These are phyloP conservation scores for Coix lacrymajobi DNA, from an alignment of 176 grass and related monocot species.

Conservation along the genomic window DNA sequence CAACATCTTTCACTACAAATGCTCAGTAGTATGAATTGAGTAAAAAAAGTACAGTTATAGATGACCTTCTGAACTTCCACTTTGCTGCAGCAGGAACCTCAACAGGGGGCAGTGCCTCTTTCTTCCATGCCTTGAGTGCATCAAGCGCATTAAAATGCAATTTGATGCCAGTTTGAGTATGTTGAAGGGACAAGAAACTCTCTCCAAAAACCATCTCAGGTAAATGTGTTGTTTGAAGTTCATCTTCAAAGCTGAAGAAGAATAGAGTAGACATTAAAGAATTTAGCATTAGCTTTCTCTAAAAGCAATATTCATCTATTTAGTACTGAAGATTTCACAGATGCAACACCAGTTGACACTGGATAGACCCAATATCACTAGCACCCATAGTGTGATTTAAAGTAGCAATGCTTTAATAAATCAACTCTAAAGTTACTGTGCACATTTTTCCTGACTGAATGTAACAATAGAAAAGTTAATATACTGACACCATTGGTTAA, in stretches of 20 bases:
- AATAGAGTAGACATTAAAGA: not conserved
- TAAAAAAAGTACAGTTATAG: not conserved
- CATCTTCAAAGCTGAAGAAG: conserved; percentile 68
- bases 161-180: conserved; percentile 45
- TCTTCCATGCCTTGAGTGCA: conserved; percentile 88
- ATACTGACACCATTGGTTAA: not conserved
- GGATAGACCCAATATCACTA: not conserved
- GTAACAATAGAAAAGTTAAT: not conserved
- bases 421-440: not conserved
- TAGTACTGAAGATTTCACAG: not conserved
- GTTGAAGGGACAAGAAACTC: conserved; percentile 63
- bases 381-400: not conserved
- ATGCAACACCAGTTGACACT: not conserved
- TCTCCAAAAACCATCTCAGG: conserved; percentile 98
- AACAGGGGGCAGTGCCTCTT: conserved; percentile 78
- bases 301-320: not conserved
- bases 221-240: conserved; percentile 73
- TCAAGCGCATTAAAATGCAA: conserved; percentile 83
- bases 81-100: conserved; percentile 92
- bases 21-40: not conserved
- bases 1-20: not conserved
- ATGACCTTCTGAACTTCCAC: conserved; percentile 95
- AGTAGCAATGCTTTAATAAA: not conserved
- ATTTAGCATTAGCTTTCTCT: not conserved
- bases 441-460: not conserved